These are phyloP conservation scores for Alternaria consortialis DNA, from an alignment of 2,329 filamentous ascomycete genomes.

Conservation along the genomic window DNA sequence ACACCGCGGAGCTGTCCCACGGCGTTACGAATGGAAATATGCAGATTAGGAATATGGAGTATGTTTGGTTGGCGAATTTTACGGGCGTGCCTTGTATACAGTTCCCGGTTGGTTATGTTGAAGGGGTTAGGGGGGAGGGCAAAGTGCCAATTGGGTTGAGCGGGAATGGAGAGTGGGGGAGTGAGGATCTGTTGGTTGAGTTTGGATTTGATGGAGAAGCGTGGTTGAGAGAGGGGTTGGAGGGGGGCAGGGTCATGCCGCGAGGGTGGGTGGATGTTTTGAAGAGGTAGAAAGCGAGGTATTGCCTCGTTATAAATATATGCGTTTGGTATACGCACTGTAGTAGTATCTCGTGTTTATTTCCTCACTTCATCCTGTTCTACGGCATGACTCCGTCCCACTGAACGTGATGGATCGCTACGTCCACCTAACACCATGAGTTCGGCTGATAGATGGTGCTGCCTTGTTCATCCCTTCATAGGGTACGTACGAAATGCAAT, in stretches of 20 bases:
- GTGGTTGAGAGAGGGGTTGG: conserved; percentile 53
- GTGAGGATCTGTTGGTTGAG: conserved; percentile 61
- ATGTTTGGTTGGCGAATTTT: conserved; percentile 85
- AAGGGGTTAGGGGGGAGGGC: conserved; percentile 63
- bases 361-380: too few species aligned
- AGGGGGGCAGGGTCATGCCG: conserved; percentile 49
- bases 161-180: conserved; percentile 65
- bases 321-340: too few species aligned
- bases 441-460: too few species aligned
- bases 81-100: conserved; percentile 78
- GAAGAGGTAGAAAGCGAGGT: conserved; percentile 1
- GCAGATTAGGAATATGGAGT: conserved; percentile 82
- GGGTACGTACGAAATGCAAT: too few species aligned
- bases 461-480: too few species aligned
- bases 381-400: too few species aligned
- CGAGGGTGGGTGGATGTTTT: conserved; percentile 54
- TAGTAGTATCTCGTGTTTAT: too few species aligned
- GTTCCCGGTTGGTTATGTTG: conserved; percentile 77
- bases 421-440: too few species aligned
- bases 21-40: conserved; percentile 78
- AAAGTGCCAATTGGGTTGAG: conserved; percentile 64
- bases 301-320: too few species aligned
- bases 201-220: conserved; percentile 63
- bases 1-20: conserved; percentile 66
- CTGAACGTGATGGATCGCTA: too few species aligned